These are phyloP conservation scores for Cinchona pubescens DNA, from an alignment of 257 asterid species.

Conservation along the genomic window DNA sequence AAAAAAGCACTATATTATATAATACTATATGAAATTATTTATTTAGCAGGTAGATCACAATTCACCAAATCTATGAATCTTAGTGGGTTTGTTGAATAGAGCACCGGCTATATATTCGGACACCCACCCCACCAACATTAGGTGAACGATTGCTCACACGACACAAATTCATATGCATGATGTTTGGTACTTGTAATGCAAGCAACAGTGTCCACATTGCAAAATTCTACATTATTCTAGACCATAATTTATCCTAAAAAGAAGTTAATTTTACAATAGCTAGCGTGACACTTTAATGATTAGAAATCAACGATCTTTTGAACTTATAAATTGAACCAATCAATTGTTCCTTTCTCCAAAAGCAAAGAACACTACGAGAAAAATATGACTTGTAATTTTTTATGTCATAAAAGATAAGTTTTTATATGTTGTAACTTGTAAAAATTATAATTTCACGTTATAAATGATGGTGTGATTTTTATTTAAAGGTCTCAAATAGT, in stretches of 20 bases:
- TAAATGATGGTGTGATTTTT: too few species aligned
- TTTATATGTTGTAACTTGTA: too few species aligned
- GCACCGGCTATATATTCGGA: too few species aligned
- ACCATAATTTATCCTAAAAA: neutral
- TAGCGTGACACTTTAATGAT: neutral
- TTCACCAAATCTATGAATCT: neutral
- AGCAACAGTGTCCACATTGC: neutral
- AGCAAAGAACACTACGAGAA: too few species aligned
- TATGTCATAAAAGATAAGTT: too few species aligned
- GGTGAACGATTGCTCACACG: slow-evolving; percentile 8
- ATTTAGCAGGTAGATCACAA: neutral
- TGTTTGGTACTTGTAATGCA: neutral
- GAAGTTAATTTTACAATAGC: neutral
- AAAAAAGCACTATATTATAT: too few species aligned
- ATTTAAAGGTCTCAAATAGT: too few species aligned
- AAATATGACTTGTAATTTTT: too few species aligned
- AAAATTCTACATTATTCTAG: neutral
- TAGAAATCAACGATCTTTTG: neutral
- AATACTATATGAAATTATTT: neutral
- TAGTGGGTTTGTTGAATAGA: neutral
- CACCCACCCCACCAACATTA: slow-evolving; percentile 21
- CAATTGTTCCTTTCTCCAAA: neutral
- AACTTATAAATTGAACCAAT: neutral
- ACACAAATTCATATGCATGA: neutral
- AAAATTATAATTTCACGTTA: too few species aligned